Base-by-base conservation (phyloP, 2,329 filamentous ascomycete species). In the Truncatella angustata region DNA sequence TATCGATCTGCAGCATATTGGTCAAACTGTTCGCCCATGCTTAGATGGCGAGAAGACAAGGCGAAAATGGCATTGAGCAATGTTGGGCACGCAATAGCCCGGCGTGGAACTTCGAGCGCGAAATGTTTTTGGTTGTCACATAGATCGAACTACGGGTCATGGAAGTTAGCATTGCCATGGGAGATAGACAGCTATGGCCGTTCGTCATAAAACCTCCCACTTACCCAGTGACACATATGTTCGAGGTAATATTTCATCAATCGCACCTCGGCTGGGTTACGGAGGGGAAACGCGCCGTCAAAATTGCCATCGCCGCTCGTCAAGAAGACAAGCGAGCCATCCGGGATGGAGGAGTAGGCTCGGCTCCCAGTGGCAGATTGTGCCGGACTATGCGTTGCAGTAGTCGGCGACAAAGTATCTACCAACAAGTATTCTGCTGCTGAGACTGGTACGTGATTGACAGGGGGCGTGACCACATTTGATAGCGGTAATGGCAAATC, bases 241-340 rank as follows among this genome's bases (percentile, higher is more conserved):
- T 49, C 46, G 16, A 49, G 32, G 23, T 49, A 49, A 14, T 49
- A 49, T 21, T 37, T 49, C 46, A 49, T 49, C 20, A 49, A 12
- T 5, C 46, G 30, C 20, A 49, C 46, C 21, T 49, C 46, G 30
- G 30, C 24, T 9, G 46, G 18, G 11, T 39, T 26, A 4, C 46
- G 32, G 10, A 49, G 32, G 10, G 46, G 46, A n/a, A 49, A 35
- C 12, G 21, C 21, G 21, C 18, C 20, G 32, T 26, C n/a, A 12
- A 16, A 18, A 9, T 23, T n/a, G 32, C 12, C 46, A 5, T 39
- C 23, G 20, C 11, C n/a, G 35, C 16, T 37, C n/a, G 32, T 11
- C 21, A 49, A 9, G 20, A 30, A 30, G 21, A 49, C 30, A 5
- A 12, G 5, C 32, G 46, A 49, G 46, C 30, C 20, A 2, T 16